Percentiles rank a stretch among this genome's conserved stretches.
phyloP scores from a whole-genome alignment of 768 basidiomycete genomes.

The Tulasnella sp. region DNA sequence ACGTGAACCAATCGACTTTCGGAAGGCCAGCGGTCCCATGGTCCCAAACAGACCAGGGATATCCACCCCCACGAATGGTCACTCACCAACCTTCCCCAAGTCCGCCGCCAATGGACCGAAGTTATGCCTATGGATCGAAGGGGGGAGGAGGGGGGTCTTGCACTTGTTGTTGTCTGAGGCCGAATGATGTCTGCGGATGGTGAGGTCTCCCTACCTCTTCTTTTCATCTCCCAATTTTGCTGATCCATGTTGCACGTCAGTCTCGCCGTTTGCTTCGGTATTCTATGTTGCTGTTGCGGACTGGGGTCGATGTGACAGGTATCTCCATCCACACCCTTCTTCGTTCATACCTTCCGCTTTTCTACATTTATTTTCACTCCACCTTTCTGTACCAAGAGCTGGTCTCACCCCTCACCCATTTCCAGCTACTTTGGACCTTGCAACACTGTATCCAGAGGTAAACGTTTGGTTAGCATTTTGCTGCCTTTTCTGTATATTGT shows the following conservation, averaged over 20 bases:
- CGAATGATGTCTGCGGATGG: not conserved
- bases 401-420: too few species aligned
- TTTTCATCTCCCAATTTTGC: not conserved
- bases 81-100: not conserved
- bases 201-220: not conserved
- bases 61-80: not conserved
- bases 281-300: not conserved
- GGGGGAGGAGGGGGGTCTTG: not conserved
- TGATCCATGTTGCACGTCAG: not conserved
- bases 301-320: not conserved
- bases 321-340: not conserved
- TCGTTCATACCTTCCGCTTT: not conserved
- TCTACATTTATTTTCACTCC: too few species aligned
- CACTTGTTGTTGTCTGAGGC: not conserved
- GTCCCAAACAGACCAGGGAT: not conserved
- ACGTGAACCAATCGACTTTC: not conserved
- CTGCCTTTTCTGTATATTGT: too few species aligned
- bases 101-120: not conserved
- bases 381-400: too few species aligned
- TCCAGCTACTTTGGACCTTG: too few species aligned
- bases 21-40: not conserved
- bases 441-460: not conserved
- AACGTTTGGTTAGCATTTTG: not conserved
- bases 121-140: not conserved
- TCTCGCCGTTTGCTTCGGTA: not conserved